Evolutionary conservation across 768 basidiomycete genomes (phyloP), one percentile per base, ranked within the genome.

Genomic region (Royoungia palumana): DNA sequence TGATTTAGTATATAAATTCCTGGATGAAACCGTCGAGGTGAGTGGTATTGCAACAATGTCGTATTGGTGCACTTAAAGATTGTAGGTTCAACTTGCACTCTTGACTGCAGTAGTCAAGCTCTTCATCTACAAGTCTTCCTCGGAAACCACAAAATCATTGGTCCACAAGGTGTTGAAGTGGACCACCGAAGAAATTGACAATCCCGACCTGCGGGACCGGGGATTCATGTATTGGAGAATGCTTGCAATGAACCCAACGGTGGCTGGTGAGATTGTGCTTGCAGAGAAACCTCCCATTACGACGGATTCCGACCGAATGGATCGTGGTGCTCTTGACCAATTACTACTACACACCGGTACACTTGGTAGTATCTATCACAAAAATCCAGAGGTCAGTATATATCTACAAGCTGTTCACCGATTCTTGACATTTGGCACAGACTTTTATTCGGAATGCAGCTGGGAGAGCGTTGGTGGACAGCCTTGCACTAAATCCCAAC

Each of bases 181-280:
- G 86, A 86, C 93, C 12, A 99, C 96, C 7, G 95, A 99, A 66
- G 90, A 96, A 57, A 84, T 96, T 46, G 96, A 99, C 66, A 99
- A 99, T 63, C 96, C 96, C 8, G 96, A 99, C 73, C 75, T 99
- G 19, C 81, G 96, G 28, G 96, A 99, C 68, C 77, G 96, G 53
- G 96, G 96, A 4, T 98, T 94, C 74, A 98, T 99, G 89, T 99
- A 98, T 71, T 99, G 96, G 96, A 84, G 96, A 34, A 78, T 99
- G 71, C 79, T 98, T 38, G 94, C 95, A 9, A 86, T 93, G 60
- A 93, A 96, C 63, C 93, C 94, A 2, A 72, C 84, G 8, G 85
- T 86, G 0, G 94, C 96, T 7, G 81, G 85, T 34, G 87, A 92
- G 55, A 87, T 98, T 54, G 94, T 98, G 30, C 76, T 98, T 17